Evolutionary conservation across 2,329 filamentous ascomycete genomes (phyloP), one percentile per base, ranked within the genome.

Genomic region (Lachnellula cervina): DNA sequence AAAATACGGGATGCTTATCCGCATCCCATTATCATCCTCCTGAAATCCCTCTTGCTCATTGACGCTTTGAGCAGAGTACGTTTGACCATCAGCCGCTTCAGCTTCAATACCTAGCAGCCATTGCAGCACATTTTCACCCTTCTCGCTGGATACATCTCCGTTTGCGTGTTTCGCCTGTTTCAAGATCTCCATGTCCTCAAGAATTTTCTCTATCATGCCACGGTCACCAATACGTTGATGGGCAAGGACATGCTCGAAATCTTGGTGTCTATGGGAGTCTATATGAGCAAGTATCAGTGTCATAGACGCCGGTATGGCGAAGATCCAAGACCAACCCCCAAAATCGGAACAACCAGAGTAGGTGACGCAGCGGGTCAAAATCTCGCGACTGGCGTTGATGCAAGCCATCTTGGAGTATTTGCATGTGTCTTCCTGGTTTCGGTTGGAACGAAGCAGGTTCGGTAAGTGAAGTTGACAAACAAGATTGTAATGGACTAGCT

Each of bases 201-300:
- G 66, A 1, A 64, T 65, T 25, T 70, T 66, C 51, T 76, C 72
- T 25, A 76, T 64, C 58, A 73, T 68, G 5, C 66, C 74, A 14
- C 74, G 71, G 59, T 77, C 75, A 17, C 66, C 63, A 5, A 67
- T 64, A 1, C 69, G 68, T 57, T 77, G 75, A 58, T 76, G 72
- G 5, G 65, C 64, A 0, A 76, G 64, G 14, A 69, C 56, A 55
- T 71, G 68, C 19, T 62, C 62, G 4, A 40, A 38, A 32, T 54
- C 37, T 19, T 37, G 56, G 21, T 53, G 63, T 25, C 25, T 25
- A 50, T 70, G 67, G 32, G 62, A 60, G 58, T 72, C 68, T 19
- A 74, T 61, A 51, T 75, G 71, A 7, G 70, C 70, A 8, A 76
- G 64, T 3, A 71, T 53, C 4, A 76, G 63, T 4, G 72, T 72